Evolutionary conservation across 108 stramenopile species (phyloP), one percentile per base, ranked within the genome.

Genomic region (Skeletonema tropicum): DNA sequence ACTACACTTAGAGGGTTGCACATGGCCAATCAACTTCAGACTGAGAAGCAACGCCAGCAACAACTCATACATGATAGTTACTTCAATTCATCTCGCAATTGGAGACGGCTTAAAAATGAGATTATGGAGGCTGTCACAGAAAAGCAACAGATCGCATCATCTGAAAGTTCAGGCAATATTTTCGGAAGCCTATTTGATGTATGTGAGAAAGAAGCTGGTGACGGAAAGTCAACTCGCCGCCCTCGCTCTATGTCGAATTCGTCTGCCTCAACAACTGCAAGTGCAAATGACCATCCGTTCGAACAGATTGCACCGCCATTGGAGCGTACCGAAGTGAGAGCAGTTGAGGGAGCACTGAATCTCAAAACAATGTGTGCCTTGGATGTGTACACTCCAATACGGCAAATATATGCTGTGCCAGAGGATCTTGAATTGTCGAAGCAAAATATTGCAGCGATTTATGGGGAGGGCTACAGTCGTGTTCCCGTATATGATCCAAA

Each of bases 301-400:
- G 71, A 73, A 38, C 83, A 84, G 58, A 74, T 87, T 17, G 74
- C 76, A 21, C 83, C 83, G 30, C 85, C 85, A 0, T 26, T 89
- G 42, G 81, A 81, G 12, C 49, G 63, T 30, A 80, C 81, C 15
- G 80, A 81, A 38, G 81, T 85, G 5, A 74, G 70, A 62, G 74
- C 82, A 10, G 83, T 88, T 1, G 85, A 80, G 42, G 86, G 89
- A 45, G 86, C 89, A 31, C 64, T 89, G 6, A 71, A 77, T 42
- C 48, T 89, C 75, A 89, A 86, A 45, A 89, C 91, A 15, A 87
- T 73, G 63, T 64, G 82, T 60, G 89, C 87, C 1, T 32, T 76
- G 62, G 91, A 92, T 66, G 89, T 89, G 6, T 89, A 85, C 58
- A 89, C 87, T 19, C 83, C 85, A 3, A 42, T 88, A 13, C 45